Percentiles rank a stretch among this genome's conserved stretches.
Evolutionary conservation across 208 protist genomes (phyloP).

Genomic region (Acanthamoeba sp.): DNA sequence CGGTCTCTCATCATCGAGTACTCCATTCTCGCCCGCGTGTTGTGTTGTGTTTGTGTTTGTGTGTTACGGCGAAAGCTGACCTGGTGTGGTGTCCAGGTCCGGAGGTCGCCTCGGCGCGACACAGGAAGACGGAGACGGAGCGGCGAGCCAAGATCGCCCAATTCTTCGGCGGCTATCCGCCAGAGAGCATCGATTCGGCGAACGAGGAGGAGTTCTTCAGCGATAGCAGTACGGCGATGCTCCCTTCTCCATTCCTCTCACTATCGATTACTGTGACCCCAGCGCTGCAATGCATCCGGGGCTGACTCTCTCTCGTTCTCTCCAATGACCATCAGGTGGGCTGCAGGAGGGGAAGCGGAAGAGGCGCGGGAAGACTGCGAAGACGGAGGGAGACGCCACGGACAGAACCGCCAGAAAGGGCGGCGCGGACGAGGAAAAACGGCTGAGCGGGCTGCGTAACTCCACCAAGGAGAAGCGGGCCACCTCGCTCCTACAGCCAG

Average conservation of each 20-base stretch:
- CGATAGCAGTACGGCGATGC: not conserved
- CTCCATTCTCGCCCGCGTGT: not conserved
- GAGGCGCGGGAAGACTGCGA: not conserved
- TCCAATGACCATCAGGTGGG: not conserved
- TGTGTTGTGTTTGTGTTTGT: too few relatives aligned
- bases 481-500: not conserved
- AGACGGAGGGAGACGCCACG: not conserved
- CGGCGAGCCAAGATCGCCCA: constrained; percentile 12
- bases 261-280: too few relatives aligned
- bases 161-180: constrained; percentile 1
- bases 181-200: not conserved
- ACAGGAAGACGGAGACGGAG: not conserved
- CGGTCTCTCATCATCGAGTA: not conserved
- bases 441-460: constrained; percentile 14
- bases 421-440: not conserved
- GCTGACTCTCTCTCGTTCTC: not conserved
- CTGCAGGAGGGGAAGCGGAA: not conserved
- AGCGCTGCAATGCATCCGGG: too few relatives aligned
- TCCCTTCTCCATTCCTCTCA: too few relatives aligned
- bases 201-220: constrained; percentile 4
- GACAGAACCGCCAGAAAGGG: not conserved
- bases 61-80: too few relatives aligned
- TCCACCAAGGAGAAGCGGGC: constrained; percentile 52
- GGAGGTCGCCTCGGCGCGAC: not conserved
- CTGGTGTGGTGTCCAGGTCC: too few relatives aligned